Evolutionary conservation across 1,284 basidiomycete species (phyloP).

Genomic region (Marasmius tenuissimus): DNA sequence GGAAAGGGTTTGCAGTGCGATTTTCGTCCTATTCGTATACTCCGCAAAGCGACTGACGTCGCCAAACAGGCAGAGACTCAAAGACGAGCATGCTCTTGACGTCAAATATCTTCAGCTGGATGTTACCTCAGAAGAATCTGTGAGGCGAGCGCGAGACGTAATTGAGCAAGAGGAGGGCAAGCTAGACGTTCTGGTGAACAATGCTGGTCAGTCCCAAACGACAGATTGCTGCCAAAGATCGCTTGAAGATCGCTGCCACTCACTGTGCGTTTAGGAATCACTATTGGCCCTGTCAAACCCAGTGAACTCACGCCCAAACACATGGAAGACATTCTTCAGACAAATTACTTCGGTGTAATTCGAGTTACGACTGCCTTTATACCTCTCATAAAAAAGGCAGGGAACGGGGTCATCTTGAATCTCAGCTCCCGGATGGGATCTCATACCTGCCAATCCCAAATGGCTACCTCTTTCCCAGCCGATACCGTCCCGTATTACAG

Average conservation of each 20-base stretch:
- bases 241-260: neutral
- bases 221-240: too few relatives aligned
- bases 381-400: slow-evolving; percentile 31
- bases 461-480: slow-evolving; percentile 58
- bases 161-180: slow-evolving; percentile 42
- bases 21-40: neutral
- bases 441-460: slow-evolving; percentile 30
- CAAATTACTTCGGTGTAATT: slow-evolving; percentile 39
- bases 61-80: slow-evolving; percentile 20
- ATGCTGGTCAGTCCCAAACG: slow-evolving; percentile 34
- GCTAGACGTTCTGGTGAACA: slow-evolving; percentile 49
- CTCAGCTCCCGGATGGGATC: neutral
- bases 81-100: slow-evolving; percentile 24
- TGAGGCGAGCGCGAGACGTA: slow-evolving; percentile 30
- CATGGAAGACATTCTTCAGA: slow-evolving; percentile 35
- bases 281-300: slow-evolving; percentile 32
- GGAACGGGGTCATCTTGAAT: slow-evolving; percentile 23
- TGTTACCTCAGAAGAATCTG: slow-evolving; percentile 32
- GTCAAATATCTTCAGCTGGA: slow-evolving; percentile 36
- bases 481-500: slow-evolving; percentile 14
- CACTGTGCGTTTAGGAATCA: slow-evolving; percentile 18
- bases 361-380: slow-evolving; percentile 35
- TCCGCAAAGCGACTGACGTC: neutral
- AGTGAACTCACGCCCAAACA: slow-evolving; percentile 28
- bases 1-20: slow-evolving; percentile 15